A percentile compares a stretch with the other conserved stretches of the same genome.
These are phyloP conservation scores for Chlamydomonas asymmetrica DNA, from an alignment of 139 green algal genomes.

Conservation along the genomic window DNA sequence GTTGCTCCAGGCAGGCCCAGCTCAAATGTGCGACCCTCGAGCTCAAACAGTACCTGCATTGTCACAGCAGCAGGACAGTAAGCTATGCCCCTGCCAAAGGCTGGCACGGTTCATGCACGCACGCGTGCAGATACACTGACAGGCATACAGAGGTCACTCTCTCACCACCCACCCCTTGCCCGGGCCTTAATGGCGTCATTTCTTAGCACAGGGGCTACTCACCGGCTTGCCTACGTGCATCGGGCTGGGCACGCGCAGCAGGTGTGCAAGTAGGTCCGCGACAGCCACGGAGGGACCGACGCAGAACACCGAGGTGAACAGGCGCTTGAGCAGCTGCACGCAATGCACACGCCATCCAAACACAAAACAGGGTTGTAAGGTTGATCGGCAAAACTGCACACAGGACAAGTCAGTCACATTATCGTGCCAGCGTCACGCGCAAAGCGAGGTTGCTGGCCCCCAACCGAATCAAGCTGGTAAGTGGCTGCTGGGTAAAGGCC, in stretches of 20 bases:
- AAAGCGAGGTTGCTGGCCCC: neutral
- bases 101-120: neutral
- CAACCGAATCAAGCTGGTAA: neutral
- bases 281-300: conserved; percentile 27
- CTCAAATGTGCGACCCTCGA: conserved; percentile 9
- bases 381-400: neutral
- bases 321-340: conserved; percentile 32
- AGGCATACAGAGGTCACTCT: neutral
- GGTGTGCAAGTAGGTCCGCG: conserved; percentile 21
- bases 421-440: neutral
- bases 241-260: conserved; percentile 30
- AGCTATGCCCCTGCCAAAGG: neutral
- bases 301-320: conserved; percentile 33
- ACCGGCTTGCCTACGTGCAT: neutral
- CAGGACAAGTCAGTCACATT: neutral
- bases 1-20: neutral
- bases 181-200: neutral
- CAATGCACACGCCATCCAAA: neutral
- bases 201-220: neutral
- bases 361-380: neutral
- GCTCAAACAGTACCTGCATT: conserved; percentile 30
- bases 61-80: neutral
- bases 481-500: neutral
- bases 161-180: neutral
- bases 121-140: neutral